Evolutionary conservation across 371 early-diverging fungal species (phyloP).

Genomic region (Syncephalis fuscata): DNA sequence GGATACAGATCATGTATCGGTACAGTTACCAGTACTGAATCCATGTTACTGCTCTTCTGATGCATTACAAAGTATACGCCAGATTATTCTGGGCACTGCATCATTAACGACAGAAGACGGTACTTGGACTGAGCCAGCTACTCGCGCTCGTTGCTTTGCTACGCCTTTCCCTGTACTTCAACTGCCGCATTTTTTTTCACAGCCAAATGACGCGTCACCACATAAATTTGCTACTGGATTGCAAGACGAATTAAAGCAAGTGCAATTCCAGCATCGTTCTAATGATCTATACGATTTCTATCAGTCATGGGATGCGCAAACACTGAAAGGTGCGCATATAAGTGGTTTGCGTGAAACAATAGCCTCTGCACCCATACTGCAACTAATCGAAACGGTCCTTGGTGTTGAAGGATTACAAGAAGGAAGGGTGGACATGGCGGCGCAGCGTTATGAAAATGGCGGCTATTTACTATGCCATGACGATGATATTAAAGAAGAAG

Average conservation of each 20-base stretch:
- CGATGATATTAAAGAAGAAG: conserved; percentile 39
- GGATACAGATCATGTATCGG: too few relatives aligned
- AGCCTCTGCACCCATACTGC: conserved; percentile 26
- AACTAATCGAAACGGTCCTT: conserved; percentile 20
- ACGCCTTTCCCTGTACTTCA: too few relatives aligned
- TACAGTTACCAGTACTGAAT: too few relatives aligned
- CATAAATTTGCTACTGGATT: too few relatives aligned
- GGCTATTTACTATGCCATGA: conserved; percentile 50
- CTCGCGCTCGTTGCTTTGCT: too few relatives aligned
- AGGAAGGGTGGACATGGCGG: conserved; percentile 30
- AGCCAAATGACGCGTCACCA: too few relatives aligned
- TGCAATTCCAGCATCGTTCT: conserved; percentile 16
- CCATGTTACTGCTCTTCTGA: too few relatives aligned
- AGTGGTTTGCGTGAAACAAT: conserved; percentile 22
- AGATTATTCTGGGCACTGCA: too few relatives aligned
- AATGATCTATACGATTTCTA: conserved; percentile 52
- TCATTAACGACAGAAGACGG: too few relatives aligned
- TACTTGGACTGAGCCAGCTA: too few relatives aligned
- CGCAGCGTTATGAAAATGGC: conserved; percentile 33
- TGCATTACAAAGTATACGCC: too few relatives aligned
- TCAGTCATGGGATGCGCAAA: conserved; percentile 34
- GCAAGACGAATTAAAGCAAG: background rate
- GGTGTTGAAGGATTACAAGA: background rate
- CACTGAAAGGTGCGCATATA: conserved; percentile 17
- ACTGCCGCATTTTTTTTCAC: too few relatives aligned